Conservation (phyloP, 2,329 filamentous ascomycete species). For the Alternaria triticina region DNA sequence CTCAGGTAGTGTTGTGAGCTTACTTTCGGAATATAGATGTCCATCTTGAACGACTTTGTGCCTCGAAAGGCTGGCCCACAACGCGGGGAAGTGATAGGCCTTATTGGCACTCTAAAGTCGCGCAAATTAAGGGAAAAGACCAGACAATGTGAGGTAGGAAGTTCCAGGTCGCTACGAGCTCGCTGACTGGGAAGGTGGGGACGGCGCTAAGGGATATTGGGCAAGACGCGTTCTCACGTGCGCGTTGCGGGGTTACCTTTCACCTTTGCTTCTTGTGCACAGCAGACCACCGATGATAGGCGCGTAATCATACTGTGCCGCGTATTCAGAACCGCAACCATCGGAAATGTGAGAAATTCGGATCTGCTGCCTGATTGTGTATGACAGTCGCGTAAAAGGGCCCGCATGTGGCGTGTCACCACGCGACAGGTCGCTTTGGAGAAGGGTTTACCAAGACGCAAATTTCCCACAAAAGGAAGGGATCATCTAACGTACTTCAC, state of each 20-base stretch:
- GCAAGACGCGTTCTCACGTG: constrained; percentile 13
- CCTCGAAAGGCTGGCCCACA: background rate
- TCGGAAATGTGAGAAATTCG: background rate
- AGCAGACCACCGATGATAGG: background rate
- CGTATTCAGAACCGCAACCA: background rate
- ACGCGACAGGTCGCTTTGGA: background rate
- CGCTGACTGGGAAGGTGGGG: constrained; percentile 10
- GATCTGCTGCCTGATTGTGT: background rate
- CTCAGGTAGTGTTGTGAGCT: constrained; percentile 2
- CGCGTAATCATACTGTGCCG: background rate
- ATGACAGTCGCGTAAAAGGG: background rate
- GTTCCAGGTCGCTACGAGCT: background rate
- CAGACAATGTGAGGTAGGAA: background rate
- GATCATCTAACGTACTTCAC: background rate
- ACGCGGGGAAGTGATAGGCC: background rate
- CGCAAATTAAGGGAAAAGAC: background rate
- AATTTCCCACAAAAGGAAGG: background rate
- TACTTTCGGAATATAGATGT: constrained; percentile 34
- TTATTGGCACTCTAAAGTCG: background rate
- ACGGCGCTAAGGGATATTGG: constrained; percentile 2
- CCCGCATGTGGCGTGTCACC: background rate
- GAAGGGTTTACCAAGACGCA: background rate
- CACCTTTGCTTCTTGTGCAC: background rate
- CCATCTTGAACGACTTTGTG: constrained; percentile 18
- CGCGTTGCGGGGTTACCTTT: constrained; percentile 11